Conservation (phyloP, 2,329 filamentous ascomycete species). For the Bisporella sp. region DNA sequence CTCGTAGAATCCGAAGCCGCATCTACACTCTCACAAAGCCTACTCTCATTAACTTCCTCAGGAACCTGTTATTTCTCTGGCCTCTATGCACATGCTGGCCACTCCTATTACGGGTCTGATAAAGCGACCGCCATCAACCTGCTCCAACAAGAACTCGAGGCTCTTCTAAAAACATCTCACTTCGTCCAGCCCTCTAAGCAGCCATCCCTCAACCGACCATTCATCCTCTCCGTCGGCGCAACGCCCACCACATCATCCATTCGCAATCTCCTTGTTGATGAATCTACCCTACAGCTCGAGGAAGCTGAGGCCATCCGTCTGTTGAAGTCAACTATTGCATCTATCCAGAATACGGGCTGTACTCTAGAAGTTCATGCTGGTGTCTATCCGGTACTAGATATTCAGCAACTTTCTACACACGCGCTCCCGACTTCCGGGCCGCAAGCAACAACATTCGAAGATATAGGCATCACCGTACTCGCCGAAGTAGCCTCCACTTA, state of each 20-base stretch:
- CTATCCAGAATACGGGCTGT: slow-evolving; percentile 33
- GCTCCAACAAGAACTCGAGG: slow-evolving; percentile 52
- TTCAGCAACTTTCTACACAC: slow-evolving; percentile 72
- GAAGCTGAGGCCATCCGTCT: slow-evolving; percentile 27
- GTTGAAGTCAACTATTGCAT: slow-evolving; percentile 34
- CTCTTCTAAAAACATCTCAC: slow-evolving; percentile 40
- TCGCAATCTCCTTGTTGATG: slow-evolving; percentile 44
- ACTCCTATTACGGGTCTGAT: slow-evolving; percentile 55
- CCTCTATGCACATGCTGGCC: slow-evolving; percentile 67
- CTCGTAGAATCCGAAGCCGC: slow-evolving; percentile 41
- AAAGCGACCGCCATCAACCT: slow-evolving; percentile 51
- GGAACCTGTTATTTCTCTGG: slow-evolving; percentile 41
- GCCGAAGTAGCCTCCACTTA: slow-evolving; percentile 67
- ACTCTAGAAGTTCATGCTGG: slow-evolving; percentile 67
- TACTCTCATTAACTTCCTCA: slow-evolving; percentile 26
- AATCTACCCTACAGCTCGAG: slow-evolving; percentile 16
- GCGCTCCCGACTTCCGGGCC: slow-evolving; percentile 37
- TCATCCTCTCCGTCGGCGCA: slow-evolving; percentile 65
- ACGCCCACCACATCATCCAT: slow-evolving; percentile 66
- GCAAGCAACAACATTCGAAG: slow-evolving; percentile 27
- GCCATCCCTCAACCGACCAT: slow-evolving; percentile 11
- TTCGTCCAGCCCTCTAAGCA: slow-evolving; percentile 18
- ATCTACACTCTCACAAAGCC: slow-evolving; percentile 36
- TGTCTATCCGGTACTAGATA: slow-evolving; percentile 68
- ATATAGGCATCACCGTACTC: slow-evolving; percentile 62